Evolutionary conservation across 2,329 filamentous ascomycete genomes (phyloP).

Genomic region (Tolypocladium ovalisporum): DNA sequence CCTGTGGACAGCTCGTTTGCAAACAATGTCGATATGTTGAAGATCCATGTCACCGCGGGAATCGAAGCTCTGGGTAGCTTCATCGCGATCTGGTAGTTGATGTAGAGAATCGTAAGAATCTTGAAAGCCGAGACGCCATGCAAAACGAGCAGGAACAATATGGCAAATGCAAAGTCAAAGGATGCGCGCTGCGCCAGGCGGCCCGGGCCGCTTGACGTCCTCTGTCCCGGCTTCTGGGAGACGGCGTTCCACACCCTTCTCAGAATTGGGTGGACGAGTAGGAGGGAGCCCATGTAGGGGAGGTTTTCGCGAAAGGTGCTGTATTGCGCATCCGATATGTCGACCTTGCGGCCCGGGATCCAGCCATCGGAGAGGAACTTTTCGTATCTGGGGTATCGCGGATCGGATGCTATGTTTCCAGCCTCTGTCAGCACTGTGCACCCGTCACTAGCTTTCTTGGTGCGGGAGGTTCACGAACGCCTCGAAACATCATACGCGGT

Average conservation of each 20-base stretch:
- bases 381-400: slow-evolving; percentile 67
- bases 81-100: slow-evolving; percentile 75
- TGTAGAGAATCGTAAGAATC: slow-evolving; percentile 64
- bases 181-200: slow-evolving; percentile 59
- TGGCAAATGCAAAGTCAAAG: slow-evolving; percentile 75
- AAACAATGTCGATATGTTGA: slow-evolving; percentile 79
- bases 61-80: slow-evolving; percentile 58
- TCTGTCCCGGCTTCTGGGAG: slow-evolving; percentile 22
- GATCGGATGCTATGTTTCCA: slow-evolving; percentile 58
- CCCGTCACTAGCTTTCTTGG: background rate
- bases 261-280: slow-evolving; percentile 69
- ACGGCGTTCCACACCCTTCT: slow-evolving; percentile 59
- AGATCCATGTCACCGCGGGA: slow-evolving; percentile 73
- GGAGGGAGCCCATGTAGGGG: slow-evolving; percentile 63
- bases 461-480: slow-evolving; percentile 36
- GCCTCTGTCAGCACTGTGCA: slow-evolving; percentile 3
- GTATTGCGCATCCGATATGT: slow-evolving; percentile 86
- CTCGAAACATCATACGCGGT: slow-evolving; percentile 76
- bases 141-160: slow-evolving; percentile 65
- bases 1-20: slow-evolving; percentile 77
- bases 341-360: slow-evolving; percentile 87
- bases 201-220: slow-evolving; percentile 35
- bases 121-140: slow-evolving; percentile 84
- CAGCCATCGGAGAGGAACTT: slow-evolving; percentile 67
- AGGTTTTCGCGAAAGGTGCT: slow-evolving; percentile 74